A percentile compares a stretch with the other conserved stretches of the same genome.
phyloP scores from a whole-genome alignment of 768 basidiomycete genomes.

The Postia placenta region DNA sequence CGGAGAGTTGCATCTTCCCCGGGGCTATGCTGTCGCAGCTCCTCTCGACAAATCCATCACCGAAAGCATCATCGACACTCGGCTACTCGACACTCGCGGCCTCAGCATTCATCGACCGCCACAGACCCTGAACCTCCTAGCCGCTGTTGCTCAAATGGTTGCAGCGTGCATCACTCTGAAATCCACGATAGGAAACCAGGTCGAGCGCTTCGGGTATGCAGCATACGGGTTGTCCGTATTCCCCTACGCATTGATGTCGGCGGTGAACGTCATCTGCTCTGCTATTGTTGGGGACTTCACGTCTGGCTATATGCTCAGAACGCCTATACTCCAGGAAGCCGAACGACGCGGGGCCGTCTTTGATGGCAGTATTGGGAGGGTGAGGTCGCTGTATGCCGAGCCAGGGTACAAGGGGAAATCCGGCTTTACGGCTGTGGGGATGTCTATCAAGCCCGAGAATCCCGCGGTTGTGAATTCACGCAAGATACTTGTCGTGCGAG shows the following conservation, averaged over 20 bases:
- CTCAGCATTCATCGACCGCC: background rate
- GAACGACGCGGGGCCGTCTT: background rate
- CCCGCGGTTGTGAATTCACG: background rate
- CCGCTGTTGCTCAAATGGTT: background rate
- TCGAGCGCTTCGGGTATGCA: background rate
- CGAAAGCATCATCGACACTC: background rate
- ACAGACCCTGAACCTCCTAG: background rate
- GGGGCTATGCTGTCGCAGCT: background rate
- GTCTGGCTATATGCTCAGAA: background rate
- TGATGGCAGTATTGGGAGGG: background rate
- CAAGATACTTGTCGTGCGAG: background rate
- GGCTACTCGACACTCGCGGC: background rate
- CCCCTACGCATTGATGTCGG: constrained; percentile 3
- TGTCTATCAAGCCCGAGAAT: background rate
- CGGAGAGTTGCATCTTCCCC: background rate
- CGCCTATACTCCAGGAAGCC: background rate
- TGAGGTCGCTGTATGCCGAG: background rate
- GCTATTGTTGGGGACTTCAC: background rate
- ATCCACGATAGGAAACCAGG: background rate
- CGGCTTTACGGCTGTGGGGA: background rate
- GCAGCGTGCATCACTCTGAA: background rate
- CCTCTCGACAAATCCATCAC: constrained; percentile 1
- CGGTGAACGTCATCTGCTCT: constrained; percentile 1
- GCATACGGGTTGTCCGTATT: constrained; percentile 1
- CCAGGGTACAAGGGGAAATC: background rate